Evolutionary conservation across 305 asterid genomes (phyloP).

Genomic region (Caryopteris hybrid): DNA sequence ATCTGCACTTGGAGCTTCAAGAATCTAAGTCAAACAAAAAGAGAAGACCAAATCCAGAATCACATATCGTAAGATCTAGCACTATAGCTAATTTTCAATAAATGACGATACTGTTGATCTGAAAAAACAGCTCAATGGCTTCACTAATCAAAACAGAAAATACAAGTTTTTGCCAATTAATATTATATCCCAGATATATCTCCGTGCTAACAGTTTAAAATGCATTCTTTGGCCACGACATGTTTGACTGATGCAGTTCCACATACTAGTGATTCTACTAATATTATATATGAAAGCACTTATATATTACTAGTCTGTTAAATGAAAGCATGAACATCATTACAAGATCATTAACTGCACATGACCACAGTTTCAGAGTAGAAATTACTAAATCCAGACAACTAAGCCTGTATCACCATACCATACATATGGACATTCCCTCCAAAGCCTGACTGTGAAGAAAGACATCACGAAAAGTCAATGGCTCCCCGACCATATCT

Average conservation of each 20-base stretch:
- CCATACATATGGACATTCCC: constrained; percentile 93
- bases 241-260: constrained; percentile 3
- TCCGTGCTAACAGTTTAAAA: neutral
- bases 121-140: constrained; percentile 9
- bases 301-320: neutral
- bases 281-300: constrained; percentile 5
- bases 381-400: neutral
- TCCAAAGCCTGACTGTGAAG: constrained; percentile 98
- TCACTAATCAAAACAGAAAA: constrained; percentile 9
- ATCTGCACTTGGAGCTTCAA: constrained; percentile 86
- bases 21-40: constrained; percentile 62
- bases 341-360: constrained; percentile 3
- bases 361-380: constrained; percentile 11
- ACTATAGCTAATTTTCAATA: neutral
- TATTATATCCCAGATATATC: neutral
- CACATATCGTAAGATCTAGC: constrained; percentile 1
- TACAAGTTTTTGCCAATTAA: neutral
- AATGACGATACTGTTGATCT: neutral
- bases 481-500: constrained; percentile 76
- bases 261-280: neutral
- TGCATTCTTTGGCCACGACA: constrained; percentile 10
- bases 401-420: constrained; percentile 27
- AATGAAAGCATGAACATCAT: constrained; percentile 6
- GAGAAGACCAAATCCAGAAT: constrained; percentile 22
- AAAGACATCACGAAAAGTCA: constrained; percentile 84